Evolutionary conservation across 2,329 filamentous ascomycete species (phyloP).

Genomic region (Alternaria brassicae): DNA sequence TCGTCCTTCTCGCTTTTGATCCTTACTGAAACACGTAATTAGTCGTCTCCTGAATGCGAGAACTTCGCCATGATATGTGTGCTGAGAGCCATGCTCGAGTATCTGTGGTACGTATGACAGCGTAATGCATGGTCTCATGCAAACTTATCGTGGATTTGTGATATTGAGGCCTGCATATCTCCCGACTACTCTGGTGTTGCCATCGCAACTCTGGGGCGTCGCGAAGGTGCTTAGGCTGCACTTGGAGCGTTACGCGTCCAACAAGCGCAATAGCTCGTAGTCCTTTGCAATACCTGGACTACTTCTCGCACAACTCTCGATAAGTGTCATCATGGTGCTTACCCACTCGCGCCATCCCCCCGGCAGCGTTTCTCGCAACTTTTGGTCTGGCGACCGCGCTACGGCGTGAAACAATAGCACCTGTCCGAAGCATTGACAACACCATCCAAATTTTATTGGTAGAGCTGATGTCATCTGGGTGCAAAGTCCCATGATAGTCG

Average conservation of each 20-base stretch:
- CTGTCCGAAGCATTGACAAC: conserved; percentile 49
- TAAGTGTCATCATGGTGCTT: conserved; percentile 45
- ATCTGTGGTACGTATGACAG: conserved; percentile 2
- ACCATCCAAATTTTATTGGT: conserved; percentile 50
- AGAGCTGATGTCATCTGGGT: conserved; percentile 46
- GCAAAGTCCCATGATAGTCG: conserved; percentile 46
- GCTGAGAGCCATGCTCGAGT: not conserved
- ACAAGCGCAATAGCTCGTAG: conserved; percentile 42
- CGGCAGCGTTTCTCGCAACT: conserved; percentile 42
- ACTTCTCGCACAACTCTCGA: conserved; percentile 41
- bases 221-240: not conserved
- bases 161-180: not conserved
- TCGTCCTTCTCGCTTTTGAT: not conserved
- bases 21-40: not conserved
- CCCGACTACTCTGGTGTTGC: not conserved
- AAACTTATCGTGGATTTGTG: not conserved
- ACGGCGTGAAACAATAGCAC: conserved; percentile 45
- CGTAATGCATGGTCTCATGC: not conserved
- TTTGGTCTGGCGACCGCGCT: conserved; percentile 36
- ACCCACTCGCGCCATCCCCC: conserved; percentile 48
- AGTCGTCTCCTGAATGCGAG: not conserved
- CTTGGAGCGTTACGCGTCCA: conserved; percentile 23
- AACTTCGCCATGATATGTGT: not conserved
- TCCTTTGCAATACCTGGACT: conserved; percentile 49
- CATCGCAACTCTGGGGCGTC: not conserved